Percentiles rank a stretch among this genome's conserved stretches.
These are phyloP conservation scores for Endoconidiophora polonica DNA, from an alignment of 2,329 filamentous ascomycete genomes.

Conservation along the genomic window DNA sequence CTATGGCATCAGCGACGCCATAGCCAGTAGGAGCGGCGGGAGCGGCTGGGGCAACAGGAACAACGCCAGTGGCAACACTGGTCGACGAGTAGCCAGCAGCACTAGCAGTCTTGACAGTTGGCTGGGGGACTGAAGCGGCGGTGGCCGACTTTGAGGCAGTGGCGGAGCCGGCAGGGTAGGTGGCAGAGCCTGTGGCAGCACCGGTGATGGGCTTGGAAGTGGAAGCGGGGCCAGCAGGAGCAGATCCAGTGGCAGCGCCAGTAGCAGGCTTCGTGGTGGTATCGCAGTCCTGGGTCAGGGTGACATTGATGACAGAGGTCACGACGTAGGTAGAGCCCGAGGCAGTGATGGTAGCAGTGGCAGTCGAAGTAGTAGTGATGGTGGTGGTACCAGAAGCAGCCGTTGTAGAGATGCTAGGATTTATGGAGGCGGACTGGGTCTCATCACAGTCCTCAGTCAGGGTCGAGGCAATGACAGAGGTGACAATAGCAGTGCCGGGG, in stretches of 20 bases:
- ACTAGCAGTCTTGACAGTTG: background rate
- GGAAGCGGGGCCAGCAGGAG: background rate
- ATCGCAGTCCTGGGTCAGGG: background rate
- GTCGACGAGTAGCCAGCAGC: background rate
- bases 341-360: background rate
- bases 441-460: conserved; percentile 1
- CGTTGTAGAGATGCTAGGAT: background rate
- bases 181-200: background rate
- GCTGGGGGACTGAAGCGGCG: background rate
- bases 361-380: background rate
- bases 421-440: background rate
- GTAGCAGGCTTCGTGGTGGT: background rate
- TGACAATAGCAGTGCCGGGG: background rate
- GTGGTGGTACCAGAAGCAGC: background rate
- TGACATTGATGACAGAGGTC: background rate
- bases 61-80: background rate
- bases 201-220: background rate
- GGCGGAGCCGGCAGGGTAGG: background rate
- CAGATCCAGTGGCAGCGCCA: background rate
- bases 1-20: background rate
- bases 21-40: background rate
- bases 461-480: background rate
- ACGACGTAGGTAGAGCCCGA: background rate
- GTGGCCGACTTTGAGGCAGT: background rate
- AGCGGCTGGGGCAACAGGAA: background rate